phyloP scores from a whole-genome alignment of 2,329 filamentous ascomycete genomes.

The Tolypocladium tropicale region DNA sequence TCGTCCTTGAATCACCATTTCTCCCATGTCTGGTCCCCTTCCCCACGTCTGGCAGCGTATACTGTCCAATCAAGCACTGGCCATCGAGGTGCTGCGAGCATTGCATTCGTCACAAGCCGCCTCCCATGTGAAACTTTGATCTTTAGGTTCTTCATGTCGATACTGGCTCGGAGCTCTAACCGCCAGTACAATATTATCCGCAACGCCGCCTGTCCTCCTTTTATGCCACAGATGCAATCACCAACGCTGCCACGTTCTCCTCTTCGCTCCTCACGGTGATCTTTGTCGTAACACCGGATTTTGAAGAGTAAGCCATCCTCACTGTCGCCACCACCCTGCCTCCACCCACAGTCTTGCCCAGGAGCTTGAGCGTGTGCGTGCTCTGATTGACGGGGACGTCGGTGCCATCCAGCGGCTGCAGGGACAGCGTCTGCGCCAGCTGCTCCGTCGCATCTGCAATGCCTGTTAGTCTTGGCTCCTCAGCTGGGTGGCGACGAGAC shows the following conservation, averaged over 20 bases:
- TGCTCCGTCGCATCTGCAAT: slow-evolving; percentile 78
- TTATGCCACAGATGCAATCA: slow-evolving; percentile 78
- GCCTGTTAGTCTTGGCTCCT: slow-evolving; percentile 10
- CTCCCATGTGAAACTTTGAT: neutral
- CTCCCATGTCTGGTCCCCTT: neutral
- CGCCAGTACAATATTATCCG: slow-evolving; percentile 23
- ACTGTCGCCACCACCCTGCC: slow-evolving; percentile 81
- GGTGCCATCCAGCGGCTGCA: slow-evolving; percentile 90
- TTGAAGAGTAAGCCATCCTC: slow-evolving; percentile 88
- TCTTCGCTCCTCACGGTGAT: slow-evolving; percentile 88
- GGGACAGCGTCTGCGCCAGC: slow-evolving; percentile 72
- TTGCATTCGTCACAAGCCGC: neutral
- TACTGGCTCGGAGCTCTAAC: slow-evolving; percentile 11
- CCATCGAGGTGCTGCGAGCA: neutral
- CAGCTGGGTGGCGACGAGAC: slow-evolving; percentile 18
- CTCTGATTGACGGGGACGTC: slow-evolving; percentile 81
- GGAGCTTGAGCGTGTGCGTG: slow-evolving; percentile 89
- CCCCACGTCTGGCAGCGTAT: no score
- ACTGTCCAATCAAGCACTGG: neutral
- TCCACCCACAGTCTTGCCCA: slow-evolving; percentile 88
- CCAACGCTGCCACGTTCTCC: slow-evolving; percentile 74
- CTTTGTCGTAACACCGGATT: slow-evolving; percentile 92
- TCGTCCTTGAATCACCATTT: neutral
- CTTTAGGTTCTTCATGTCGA: neutral
- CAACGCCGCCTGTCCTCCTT: slow-evolving; percentile 22